Conservation (phyloP, 2,329 filamentous ascomycete genomes). For the Aureobasidium sp. region DNA sequence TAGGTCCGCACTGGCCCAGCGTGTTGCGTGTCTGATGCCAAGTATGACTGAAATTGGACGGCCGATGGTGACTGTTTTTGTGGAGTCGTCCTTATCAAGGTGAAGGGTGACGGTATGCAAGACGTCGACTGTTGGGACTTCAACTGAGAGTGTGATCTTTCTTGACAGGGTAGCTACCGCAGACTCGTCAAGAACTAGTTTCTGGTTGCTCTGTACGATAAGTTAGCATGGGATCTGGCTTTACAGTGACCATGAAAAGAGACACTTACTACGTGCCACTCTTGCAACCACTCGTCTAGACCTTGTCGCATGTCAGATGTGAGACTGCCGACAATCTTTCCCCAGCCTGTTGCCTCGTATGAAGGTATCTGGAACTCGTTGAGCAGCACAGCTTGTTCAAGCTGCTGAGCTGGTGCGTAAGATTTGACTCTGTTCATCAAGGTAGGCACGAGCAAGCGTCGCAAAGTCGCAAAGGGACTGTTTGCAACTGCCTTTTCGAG, state of each 20-base stretch:
- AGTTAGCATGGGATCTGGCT: not conserved
- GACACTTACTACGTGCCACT: slow-evolving; percentile 47
- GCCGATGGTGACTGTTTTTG: slow-evolving; percentile 48
- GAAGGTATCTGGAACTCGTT: slow-evolving; percentile 43
- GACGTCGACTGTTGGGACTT: slow-evolving; percentile 74
- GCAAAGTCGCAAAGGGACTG: slow-evolving; percentile 39
- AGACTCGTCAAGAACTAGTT: slow-evolving; percentile 20
- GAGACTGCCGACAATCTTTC: slow-evolving; percentile 42
- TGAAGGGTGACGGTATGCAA: slow-evolving; percentile 68
- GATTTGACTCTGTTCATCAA: slow-evolving; percentile 40
- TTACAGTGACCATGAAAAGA: no score
- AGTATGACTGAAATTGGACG: slow-evolving; percentile 57
- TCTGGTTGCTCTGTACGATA: slow-evolving; percentile 20
- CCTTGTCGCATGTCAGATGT: slow-evolving; percentile 35
- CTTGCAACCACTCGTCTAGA: slow-evolving; percentile 42
- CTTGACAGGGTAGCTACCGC: slow-evolving; percentile 25
- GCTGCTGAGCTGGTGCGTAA: slow-evolving; percentile 38
- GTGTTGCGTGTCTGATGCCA: slow-evolving; percentile 46
- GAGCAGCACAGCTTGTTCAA: slow-evolving; percentile 47
- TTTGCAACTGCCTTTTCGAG: slow-evolving; percentile 40
- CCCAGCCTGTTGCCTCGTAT: slow-evolving; percentile 48
- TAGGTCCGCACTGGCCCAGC: slow-evolving; percentile 34
- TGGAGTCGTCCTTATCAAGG: slow-evolving; percentile 16
- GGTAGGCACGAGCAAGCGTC: slow-evolving; percentile 44
- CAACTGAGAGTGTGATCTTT: slow-evolving; percentile 79